Evolutionary conservation across 2,329 filamentous ascomycete genomes (phyloP), one percentile per base, ranked within the genome.

Genomic region (Sporothrix inflata): DNA sequence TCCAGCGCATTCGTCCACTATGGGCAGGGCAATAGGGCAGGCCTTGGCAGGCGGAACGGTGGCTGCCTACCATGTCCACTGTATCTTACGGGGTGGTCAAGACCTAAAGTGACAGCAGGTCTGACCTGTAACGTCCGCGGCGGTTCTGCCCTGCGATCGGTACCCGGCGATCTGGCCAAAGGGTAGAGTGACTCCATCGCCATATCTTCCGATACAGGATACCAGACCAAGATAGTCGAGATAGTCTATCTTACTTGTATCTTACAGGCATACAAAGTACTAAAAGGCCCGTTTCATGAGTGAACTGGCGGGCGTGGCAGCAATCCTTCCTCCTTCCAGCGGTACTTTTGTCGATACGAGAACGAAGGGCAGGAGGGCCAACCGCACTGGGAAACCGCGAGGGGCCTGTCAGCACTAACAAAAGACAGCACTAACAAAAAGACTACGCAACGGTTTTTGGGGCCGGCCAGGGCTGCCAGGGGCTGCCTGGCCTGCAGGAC

Each of bases 401-500:
- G 7, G n/a, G 45, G 12, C 38, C 38, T 42, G 60, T 45, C 60
- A 65, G 60, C 60, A 45, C 60, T 65, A 65, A 45, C 38, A 65
- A 11, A 47, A 12, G 38, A 65, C 60, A 19, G 21, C 60, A n/a
- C n/a, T n/a, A n/a, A n/a, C n/a, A n/a, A 65, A 11, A 47, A 12
- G 38, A 65, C 60, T 9, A 12, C 60, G n/a, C 60, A 65, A 45
- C 60, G 38, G 60, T 65, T 65, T 42, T 65, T 9, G 27, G 53
- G 8, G 19, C 47, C 12, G 45, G 45, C 34, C 21, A n/a, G n/a
- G n/a, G n/a, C n/a, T n/a, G n/a, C n/a, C n/a, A n/a, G n/a, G n/a
- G n/a, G n/a, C 34, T 24, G 34, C n/a, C 34, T 42, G 38, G n/a
- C 57, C 57, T 63, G 57, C 57, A 63, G 38, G 38, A n/a, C 6